Evolutionary conservation across 2,329 filamentous ascomycete genomes (phyloP).

Genomic region (Diaporthe amygdali): DNA sequence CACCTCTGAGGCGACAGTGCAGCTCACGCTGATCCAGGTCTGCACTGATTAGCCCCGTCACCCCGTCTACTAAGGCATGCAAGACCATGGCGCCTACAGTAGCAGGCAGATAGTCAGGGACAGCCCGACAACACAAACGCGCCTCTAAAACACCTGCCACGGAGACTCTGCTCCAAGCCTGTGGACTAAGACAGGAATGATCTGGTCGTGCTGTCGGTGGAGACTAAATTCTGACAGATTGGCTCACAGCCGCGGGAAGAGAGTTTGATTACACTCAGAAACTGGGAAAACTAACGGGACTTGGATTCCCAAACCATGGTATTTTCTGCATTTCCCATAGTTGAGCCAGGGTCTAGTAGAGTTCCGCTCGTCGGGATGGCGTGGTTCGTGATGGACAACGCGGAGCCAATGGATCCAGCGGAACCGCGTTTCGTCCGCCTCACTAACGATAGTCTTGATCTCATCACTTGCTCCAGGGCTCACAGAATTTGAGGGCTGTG

Average conservation of each 20-base stretch:
- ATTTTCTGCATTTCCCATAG: constrained; percentile 5
- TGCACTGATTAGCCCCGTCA: neutral
- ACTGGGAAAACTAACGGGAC: neutral
- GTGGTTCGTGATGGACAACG: constrained; percentile 4
- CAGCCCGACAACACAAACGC: neutral
- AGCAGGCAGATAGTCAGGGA: neutral
- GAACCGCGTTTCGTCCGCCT: constrained; percentile 4
- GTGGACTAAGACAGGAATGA: neutral
- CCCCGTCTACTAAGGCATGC: neutral
- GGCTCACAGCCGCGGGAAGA: neutral
- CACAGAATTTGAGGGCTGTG: neutral
- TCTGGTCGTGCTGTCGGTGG: neutral
- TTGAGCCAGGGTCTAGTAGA: neutral
- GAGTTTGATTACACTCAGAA: neutral
- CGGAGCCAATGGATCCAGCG: constrained; percentile 6
- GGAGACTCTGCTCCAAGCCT: neutral
- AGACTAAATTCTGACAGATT: constrained; percentile 3
- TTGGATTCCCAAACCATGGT: neutral
- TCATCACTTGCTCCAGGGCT: neutral
- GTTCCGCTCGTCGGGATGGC: constrained; percentile 7
- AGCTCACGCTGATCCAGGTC: neutral
- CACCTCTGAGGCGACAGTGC: neutral
- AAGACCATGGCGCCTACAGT: neutral
- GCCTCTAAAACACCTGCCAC: neutral
- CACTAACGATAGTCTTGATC: constrained; percentile 11